Conservation (phyloP, 108 stramenopile species). For the Cyclotella distinguenda region DNA sequence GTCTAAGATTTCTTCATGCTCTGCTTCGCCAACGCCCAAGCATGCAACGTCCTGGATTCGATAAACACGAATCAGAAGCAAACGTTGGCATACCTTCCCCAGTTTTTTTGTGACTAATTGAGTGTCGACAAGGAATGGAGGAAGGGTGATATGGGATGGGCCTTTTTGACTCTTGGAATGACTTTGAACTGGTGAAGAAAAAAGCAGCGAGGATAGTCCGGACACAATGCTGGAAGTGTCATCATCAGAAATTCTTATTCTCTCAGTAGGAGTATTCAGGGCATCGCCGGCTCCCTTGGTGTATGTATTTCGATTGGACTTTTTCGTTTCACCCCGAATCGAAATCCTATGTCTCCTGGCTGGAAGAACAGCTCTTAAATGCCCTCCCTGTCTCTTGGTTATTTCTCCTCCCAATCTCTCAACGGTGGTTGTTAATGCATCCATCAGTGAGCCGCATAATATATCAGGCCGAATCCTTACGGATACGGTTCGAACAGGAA, state of each 20-base stretch:
- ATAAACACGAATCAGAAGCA: conserved; percentile 67
- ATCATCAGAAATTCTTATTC: background rate
- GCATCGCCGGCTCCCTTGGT: conserved; percentile 7
- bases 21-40: conserved; percentile 12
- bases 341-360: conserved; percentile 31
- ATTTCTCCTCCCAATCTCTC: conserved; percentile 43
- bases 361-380: conserved; percentile 29
- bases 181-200: conserved; percentile 18
- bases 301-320: background rate
- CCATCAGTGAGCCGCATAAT: conserved; percentile 64
- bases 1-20: conserved; percentile 52
- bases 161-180: background rate
- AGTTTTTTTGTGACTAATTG: conserved; percentile 77
- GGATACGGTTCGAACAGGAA: conserved; percentile 70
- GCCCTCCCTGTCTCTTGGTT: conserved; percentile 47
- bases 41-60: conserved; percentile 50
- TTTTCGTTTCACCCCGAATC: conserved; percentile 32
- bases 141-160: conserved; percentile 22
- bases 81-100: conserved; percentile 55
- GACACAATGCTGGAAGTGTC: conserved; percentile 37
- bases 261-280: background rate
- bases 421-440: conserved; percentile 38
- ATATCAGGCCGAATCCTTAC: conserved; percentile 87
- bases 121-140: conserved; percentile 71
- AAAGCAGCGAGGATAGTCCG: conserved; percentile 25